These are phyloP conservation scores for Tetrahymena elliotti DNA, from an alignment of 73 alveolate genomes.

Conservation along the genomic window DNA sequence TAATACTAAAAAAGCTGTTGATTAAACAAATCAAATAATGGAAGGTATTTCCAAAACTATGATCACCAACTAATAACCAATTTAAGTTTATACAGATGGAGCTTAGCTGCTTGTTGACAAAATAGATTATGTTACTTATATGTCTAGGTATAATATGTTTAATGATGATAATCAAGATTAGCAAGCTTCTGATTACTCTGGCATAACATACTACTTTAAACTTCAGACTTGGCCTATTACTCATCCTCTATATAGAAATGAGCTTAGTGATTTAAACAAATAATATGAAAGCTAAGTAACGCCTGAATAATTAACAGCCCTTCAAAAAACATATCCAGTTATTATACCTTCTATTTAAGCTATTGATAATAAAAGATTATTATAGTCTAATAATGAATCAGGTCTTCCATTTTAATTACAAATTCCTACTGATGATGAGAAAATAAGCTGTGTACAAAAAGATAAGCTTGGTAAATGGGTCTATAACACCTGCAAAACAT, in stretches of 20 bases:
- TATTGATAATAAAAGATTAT: neutral
- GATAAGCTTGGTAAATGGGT: neutral
- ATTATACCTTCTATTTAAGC: neutral
- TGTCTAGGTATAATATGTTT: neutral
- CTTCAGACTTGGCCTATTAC: neutral
- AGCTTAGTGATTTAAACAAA: neutral
- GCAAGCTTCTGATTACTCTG: neutral
- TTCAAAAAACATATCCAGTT: neutral
- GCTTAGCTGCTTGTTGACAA: neutral
- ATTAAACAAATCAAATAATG: neutral
- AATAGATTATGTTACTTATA: neutral
- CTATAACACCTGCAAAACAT: neutral
- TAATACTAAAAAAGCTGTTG: neutral
- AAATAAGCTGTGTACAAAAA: neutral
- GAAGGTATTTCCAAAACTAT: neutral
- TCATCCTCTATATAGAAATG: neutral
- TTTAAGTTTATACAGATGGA: neutral
- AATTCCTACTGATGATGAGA: neutral
- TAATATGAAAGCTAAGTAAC: neutral
- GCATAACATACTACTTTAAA: neutral
- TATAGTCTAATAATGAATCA: neutral
- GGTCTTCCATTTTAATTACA: neutral
- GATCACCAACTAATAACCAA: neutral
- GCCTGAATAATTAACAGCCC: neutral
- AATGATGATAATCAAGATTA: neutral